Conservation (phyloP, 2,329 filamentous ascomycete species). For the Penicillium concentricum region DNA sequence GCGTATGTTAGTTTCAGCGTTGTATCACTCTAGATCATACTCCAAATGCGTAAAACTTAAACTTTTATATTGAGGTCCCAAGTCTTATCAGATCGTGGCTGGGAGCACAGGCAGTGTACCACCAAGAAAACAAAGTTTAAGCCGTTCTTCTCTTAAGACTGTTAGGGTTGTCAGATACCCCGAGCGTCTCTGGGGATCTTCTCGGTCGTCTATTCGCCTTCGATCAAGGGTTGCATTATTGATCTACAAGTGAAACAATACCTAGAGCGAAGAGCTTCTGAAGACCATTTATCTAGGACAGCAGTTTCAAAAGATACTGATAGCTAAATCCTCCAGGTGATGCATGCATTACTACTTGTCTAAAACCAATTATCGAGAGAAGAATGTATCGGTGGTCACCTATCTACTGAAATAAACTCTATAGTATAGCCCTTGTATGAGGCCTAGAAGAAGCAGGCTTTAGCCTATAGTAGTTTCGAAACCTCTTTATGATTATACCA, state of each 20-base stretch:
- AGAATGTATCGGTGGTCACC: too few relatives aligned
- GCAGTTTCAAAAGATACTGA: not conserved
- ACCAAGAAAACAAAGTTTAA: not conserved
- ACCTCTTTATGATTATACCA: too few relatives aligned
- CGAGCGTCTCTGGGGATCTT: not conserved
- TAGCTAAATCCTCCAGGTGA: too few relatives aligned
- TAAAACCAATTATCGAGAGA: too few relatives aligned
- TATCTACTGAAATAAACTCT: too few relatives aligned
- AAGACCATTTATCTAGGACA: not conserved
- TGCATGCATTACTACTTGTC: too few relatives aligned
- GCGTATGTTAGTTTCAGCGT: not conserved
- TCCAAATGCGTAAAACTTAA: not conserved
- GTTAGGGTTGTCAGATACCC: not conserved
- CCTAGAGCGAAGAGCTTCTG: not conserved
- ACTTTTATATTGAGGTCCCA: not conserved
- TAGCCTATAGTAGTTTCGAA: too few relatives aligned
- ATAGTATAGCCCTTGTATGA: too few relatives aligned
- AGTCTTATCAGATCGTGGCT: slow-evolving; percentile 1
- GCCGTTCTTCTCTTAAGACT: not conserved
- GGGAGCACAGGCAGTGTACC: not conserved
- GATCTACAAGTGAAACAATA: not conserved
- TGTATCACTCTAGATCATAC: too few relatives aligned
- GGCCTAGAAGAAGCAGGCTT: too few relatives aligned
- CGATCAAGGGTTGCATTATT: not conserved
- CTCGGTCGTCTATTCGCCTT: not conserved